Evolutionary conservation across 139 green algal species (phyloP), one percentile per base, ranked within the genome.

Genomic region (Picochlorum sp.): DNA sequence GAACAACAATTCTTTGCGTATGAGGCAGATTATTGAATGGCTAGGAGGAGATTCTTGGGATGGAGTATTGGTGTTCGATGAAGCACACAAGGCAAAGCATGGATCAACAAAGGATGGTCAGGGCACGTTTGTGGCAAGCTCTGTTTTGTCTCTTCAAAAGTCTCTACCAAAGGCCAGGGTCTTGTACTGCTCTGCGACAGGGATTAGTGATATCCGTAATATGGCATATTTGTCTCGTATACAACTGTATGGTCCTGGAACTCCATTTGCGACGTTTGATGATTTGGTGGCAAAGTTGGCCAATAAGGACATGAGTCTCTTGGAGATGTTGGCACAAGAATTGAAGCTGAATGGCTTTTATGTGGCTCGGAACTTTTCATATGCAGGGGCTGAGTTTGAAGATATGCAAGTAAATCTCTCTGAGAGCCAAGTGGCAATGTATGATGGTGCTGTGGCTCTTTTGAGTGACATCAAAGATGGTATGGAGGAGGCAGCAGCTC

Each of bases 291-390:
- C 85, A 50, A 72, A 37, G 45, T 87, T 95, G 82, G 87, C 84
- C 62, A 76, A 75, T 38, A 60, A 84, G 1, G 65, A 77, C 0
- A 64, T 88, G 18, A 75, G 66, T 2, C 83, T 88, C 69, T 50
- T 94, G 62, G 86, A 95, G 77, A 75, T 96, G 83, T 73, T 96
- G 61, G 75, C 82, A 37, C 88, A 90, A 83, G 85, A 91, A 75
- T 79, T 92, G 63, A 92, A 91, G 69, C 65, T 65, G 55, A 76
- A 90, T 44, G 90, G 90, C n/a, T 84, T 87, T 57, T 95, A 93
- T 55, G 82, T 95, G 34, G 78, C 79, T 0, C 51, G 90, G 0
- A 86, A 86, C 0, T 81, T 96, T 1, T 85, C 68, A 26, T 96
- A 93, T 81, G 81, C 67, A 74, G 84, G 59, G 3, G 84, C 86